Evolutionary conservation across 345 rosid genomes (phyloP).

Genomic region (Sonneratia caseolaris): DNA sequence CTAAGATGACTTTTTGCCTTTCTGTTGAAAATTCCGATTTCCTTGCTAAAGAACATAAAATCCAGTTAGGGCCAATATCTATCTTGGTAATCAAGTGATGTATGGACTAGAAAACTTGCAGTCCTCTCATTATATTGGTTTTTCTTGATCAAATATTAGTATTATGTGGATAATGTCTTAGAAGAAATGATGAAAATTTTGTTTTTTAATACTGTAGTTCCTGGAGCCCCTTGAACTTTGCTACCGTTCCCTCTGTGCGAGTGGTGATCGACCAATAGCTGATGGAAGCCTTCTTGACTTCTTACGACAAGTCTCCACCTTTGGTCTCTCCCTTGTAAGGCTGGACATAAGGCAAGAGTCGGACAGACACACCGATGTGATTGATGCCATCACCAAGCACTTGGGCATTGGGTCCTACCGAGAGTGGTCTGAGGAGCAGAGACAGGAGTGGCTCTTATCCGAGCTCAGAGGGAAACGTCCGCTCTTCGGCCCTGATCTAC

Average conservation of each 20-base stretch:
- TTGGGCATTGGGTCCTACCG: conserved; percentile 69
- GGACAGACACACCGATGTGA: conserved; percentile 82
- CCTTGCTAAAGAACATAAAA: too few relatives aligned
- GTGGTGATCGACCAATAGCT: conserved; percentile 86
- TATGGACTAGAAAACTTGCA: neutral
- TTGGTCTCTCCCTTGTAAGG: conserved; percentile 90
- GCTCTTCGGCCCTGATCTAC: conserved; percentile 90
- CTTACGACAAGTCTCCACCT: conserved; percentile 90
- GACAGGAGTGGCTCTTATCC: conserved; percentile 86
- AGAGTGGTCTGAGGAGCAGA: conserved; percentile 79
- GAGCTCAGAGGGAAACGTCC: conserved; percentile 92
- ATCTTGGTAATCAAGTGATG: too few relatives aligned
- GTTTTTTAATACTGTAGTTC: conserved; percentile 33
- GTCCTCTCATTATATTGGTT: neutral
- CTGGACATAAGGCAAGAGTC: conserved; percentile 96
- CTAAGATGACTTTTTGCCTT: too few relatives aligned
- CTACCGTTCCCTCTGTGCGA: conserved; percentile 71
- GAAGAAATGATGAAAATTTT: neutral
- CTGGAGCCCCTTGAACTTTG: conserved; percentile 98
- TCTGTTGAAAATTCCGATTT: too few relatives aligned
- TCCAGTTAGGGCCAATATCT: too few relatives aligned
- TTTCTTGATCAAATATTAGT: neutral
- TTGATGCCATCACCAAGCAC: conserved; percentile 81
- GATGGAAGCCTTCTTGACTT: conserved; percentile 98
- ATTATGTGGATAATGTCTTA: neutral